Evolutionary conservation across 176 grass and related monocot genomes (phyloP), one percentile per base, ranked within the genome.

Genomic region (Pontederia paniculata): DNA sequence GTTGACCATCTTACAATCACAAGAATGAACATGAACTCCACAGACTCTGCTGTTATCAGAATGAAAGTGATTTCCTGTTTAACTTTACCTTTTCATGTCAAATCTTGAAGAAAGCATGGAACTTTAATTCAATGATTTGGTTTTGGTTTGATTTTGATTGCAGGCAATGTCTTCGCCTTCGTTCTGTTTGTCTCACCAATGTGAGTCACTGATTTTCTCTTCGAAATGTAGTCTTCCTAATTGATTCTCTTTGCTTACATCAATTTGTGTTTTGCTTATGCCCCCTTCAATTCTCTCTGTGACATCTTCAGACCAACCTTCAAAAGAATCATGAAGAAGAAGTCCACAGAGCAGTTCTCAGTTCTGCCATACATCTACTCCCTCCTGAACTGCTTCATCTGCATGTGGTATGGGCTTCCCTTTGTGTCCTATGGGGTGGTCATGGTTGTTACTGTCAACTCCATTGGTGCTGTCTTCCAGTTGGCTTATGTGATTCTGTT

Each of bases 361-460:
- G 89, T 74, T 19, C 55, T 84, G 18, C 89, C 89, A 0, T 95
- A 95, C 54, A 5, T 79, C 13, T 68, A 79, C 22, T 88, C 89
- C 65, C 78, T 95, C 15, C 72, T 88, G 68, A 88, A 95, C 69
- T 95, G 89, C 84, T 65, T 78, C 57, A 78, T 88, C 73, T 95
- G 82, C 73, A 44, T 86, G 44, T 95, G 89, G 89, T 95, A 95
- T n/a, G 84, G 89, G 2, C 78, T 95, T 37, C 89, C 89, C 0
- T 85, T 66, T 44, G 72, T 95, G 62, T 74, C 84, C 3, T 57
- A 72, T 11, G 79, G 73, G 21, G 72, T 80, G 57, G 13, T 80
- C 23, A 68, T 95, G 45, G 84, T 95, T 21, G 74, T 76, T 41
- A 95, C 89, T 9, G 83, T 88, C 84, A 95, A 95, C 58, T 76